Evolutionary conservation across 78 protist species (phyloP), one percentile per base, ranked within the genome.

Genomic region (Guillardia theta): DNA sequence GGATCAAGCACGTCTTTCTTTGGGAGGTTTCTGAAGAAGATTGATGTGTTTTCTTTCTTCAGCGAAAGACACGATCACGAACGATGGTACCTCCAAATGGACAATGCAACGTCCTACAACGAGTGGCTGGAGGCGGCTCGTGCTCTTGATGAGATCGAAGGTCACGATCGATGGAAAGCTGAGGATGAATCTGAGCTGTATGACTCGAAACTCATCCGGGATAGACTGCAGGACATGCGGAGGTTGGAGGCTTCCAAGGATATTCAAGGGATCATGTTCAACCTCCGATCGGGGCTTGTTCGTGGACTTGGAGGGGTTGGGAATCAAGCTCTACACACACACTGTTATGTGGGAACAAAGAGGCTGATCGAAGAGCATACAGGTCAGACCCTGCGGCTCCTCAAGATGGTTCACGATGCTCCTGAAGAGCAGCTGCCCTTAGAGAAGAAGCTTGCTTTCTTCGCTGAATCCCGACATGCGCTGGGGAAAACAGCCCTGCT

Each of bases 401-500:
- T 78, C 24, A 18, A 78, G 48, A 24, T 37, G 76, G 45, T 90
- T 27, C 47, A 8, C 43, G 80, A 62, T 54, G 83, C 39, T 24
- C 80, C 90, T 10, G 90, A 78, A 30, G 48, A 78, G 1, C 43
- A 43, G 45, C 90, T 78, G 4, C 90, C 90, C 53, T 22, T 78
- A 3, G 90, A 78, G 45, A 12, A n/a, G 50, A 78, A 78, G 90
- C 90, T 78, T 0, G 45, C 90, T 0, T 78, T 78, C 48, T 78
- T 78, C 48, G 90, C 90, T 3, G 90, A 78, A 50, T 43, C 90
- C 41, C 80, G 54, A 0, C 50, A 41, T 39, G 45, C 58, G 1
- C 53, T 64, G 43, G 95, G 95, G 47, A 48, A 39, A 19, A 22
- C 94, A 1, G 88, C 94, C 39, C 64, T 94, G 80, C 19, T 70